Conservation (phyloP, 805 yeast species). For the Schwanniomyces yamadae region DNA sequence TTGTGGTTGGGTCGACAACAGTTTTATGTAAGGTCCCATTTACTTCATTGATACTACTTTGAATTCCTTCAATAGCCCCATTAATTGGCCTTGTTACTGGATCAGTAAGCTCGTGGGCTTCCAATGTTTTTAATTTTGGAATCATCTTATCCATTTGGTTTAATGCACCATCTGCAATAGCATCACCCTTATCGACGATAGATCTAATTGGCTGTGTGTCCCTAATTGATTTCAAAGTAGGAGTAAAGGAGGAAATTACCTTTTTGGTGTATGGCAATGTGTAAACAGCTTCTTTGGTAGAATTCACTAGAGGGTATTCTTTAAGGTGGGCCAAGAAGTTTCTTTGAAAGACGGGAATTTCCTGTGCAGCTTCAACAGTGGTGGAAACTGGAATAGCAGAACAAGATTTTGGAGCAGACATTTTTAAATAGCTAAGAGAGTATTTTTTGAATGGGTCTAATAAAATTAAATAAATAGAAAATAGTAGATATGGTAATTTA, state of each 20-base stretch:
- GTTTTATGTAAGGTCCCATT: conserved; percentile 11
- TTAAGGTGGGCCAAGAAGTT: conserved; percentile 34
- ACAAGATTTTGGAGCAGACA: neutral
- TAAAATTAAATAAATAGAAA: too few relatives aligned
- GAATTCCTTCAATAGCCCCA: conserved; percentile 22
- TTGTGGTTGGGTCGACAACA: conserved; percentile 48
- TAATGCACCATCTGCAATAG: conserved; percentile 55
- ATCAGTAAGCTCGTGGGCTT: conserved; percentile 47
- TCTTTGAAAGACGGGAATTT: conserved; percentile 4
- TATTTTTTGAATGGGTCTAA: conserved; percentile 3
- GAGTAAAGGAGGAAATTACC: conserved; percentile 28
- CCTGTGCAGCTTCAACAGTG: too few relatives aligned
- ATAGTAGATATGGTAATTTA: too few relatives aligned
- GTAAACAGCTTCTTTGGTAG: conserved; percentile 33
- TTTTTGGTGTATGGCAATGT: conserved; percentile 37
- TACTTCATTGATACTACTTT: conserved; percentile 6
- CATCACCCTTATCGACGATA: conserved; percentile 49
- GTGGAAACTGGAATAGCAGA: neutral
- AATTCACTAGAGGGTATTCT: conserved; percentile 48
- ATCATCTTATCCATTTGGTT: conserved; percentile 52
- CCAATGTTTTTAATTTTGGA: conserved; percentile 60
- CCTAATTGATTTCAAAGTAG: conserved; percentile 20
- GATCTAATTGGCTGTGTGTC: conserved; percentile 40
- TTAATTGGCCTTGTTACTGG: conserved; percentile 53
- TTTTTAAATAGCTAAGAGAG: conserved; percentile 1